A percentile compares a stretch with the other conserved stretches of the same genome.
Conservation (phyloP, 1,284 basidiomycete genomes). For the Tylopilus sp. region DNA sequence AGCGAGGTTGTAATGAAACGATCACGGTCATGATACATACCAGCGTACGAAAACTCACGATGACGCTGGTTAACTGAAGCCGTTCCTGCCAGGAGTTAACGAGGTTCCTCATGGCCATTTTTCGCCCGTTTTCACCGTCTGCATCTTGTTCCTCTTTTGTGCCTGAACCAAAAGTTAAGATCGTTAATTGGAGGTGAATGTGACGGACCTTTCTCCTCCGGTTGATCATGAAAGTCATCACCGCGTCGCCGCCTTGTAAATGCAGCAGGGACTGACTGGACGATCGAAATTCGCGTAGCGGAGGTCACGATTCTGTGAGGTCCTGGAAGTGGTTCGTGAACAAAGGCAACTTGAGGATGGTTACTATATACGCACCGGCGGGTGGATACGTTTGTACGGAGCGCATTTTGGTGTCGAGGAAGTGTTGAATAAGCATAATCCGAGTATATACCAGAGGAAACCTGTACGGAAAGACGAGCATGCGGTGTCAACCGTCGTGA, state of each 20-base stretch:
- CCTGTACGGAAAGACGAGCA: neutral
- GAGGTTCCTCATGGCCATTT: constrained; percentile 45
- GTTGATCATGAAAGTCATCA: constrained; percentile 11
- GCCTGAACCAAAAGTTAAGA: constrained; percentile 24
- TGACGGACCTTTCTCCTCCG: constrained; percentile 20
- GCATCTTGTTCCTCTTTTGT: constrained; percentile 47
- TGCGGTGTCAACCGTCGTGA: neutral
- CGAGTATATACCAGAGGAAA: neutral
- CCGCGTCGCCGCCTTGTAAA: constrained; percentile 11
- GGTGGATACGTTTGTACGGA: constrained; percentile 4
- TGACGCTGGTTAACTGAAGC: constrained; percentile 54
- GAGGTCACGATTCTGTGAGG: constrained; percentile 14
- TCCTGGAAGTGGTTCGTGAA: constrained; percentile 14
- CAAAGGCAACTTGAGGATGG: neutral
- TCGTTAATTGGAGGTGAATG: neutral
- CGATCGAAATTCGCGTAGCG: constrained; percentile 4
- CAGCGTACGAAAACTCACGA: constrained; percentile 45
- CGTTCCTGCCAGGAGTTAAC: constrained; percentile 58
- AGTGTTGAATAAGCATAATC: neutral
- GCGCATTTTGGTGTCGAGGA: constrained; percentile 11
- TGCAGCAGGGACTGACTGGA: constrained; percentile 8
- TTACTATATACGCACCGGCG: constrained; percentile 7
- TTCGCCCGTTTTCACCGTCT: constrained; percentile 42
- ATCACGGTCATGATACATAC: constrained; percentile 29
- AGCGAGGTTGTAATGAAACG: neutral